Base-by-base conservation (phyloP, 495 filamentous ascomycete species). In the Cryomyces antarcticus region DNA sequence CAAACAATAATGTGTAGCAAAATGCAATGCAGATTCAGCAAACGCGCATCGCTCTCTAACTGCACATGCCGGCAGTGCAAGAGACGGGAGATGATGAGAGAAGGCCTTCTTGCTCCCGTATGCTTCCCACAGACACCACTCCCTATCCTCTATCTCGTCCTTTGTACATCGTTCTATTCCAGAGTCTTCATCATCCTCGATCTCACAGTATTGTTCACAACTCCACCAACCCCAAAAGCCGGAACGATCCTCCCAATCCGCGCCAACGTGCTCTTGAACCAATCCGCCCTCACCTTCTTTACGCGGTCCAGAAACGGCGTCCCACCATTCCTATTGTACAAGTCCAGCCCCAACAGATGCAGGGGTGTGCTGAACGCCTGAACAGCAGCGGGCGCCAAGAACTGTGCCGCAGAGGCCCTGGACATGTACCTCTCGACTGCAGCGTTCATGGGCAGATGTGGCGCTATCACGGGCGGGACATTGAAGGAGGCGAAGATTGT, bases 401-500 rank as follows among this genome's bases (percentile, higher is more conserved):
- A 87, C 62, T 94, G 86, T 45, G 86, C 82, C 27, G 77, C 53
- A 3, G 73, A 75, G 43, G 70, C 65, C 31, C 69, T 62, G 46
- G 70, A 67, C 38, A 75, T 56, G 9, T 68, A 35, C 7, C 61
- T 64, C 38, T 67, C 59, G 6, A 81, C 62, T 30, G 65, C 60
- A 5, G 50, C 52, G 38, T 59, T 59, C 11, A 45, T 37, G 6
- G 55, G 51, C 29, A 57, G 46, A 5, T 64, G 63, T 0, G 79
- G 81, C 0, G 84, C 80, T 10, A 95, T 62, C 1, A 89, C 52
- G 0, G 81, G 68, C 0, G 88, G 88, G 28, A 94, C 66, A 57
- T 94, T 95, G 70, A 96, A 96, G 34, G 77, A 83, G 27, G 80
- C 85, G 61, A 93, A 93, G 58, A 96, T 84, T 13, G 88, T 95